Evolutionary conservation across 768 basidiomycete genomes (phyloP).

Genomic region (Tubosaeta sp.): DNA sequence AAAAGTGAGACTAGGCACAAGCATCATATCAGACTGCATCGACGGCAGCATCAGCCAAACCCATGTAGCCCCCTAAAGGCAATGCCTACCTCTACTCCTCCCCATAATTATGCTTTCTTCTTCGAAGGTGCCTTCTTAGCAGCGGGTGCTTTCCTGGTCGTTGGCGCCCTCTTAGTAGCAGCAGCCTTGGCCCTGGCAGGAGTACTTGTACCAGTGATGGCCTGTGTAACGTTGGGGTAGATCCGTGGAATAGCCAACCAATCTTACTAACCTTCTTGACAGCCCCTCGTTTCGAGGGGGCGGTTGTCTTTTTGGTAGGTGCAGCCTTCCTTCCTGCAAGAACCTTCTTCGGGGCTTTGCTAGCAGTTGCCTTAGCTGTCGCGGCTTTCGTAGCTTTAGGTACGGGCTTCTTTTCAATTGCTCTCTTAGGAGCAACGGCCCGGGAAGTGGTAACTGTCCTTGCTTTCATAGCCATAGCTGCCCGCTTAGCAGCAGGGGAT

Average conservation of each 20-base stretch:
- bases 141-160: conserved; percentile 25
- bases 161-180: conserved; percentile 32
- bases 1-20: conserved; percentile 7
- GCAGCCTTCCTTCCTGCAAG: conserved; percentile 30
- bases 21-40: not conserved
- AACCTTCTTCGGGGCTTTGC: conserved; percentile 31
- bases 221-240: conserved; percentile 31
- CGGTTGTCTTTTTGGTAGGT: conserved; percentile 37
- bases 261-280: conserved; percentile 56
- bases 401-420: conserved; percentile 31
- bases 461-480: conserved; percentile 35
- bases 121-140: conserved; percentile 24
- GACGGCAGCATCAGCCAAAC: not conserved
- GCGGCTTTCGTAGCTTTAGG: conserved; percentile 26
- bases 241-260: not conserved
- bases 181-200: conserved; percentile 32
- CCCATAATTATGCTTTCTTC: conserved; percentile 11
- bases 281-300: conserved; percentile 44
- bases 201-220: conserved; percentile 46
- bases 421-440: conserved; percentile 41
- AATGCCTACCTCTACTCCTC: conserved; percentile 3
- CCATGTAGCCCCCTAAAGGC: not conserved
- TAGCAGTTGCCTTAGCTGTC: conserved; percentile 10
- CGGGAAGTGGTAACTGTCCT: conserved; percentile 27
- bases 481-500: conserved; percentile 22